phyloP scores from a whole-genome alignment of 1,284 basidiomycete genomes.

The Somion occarium region DNA sequence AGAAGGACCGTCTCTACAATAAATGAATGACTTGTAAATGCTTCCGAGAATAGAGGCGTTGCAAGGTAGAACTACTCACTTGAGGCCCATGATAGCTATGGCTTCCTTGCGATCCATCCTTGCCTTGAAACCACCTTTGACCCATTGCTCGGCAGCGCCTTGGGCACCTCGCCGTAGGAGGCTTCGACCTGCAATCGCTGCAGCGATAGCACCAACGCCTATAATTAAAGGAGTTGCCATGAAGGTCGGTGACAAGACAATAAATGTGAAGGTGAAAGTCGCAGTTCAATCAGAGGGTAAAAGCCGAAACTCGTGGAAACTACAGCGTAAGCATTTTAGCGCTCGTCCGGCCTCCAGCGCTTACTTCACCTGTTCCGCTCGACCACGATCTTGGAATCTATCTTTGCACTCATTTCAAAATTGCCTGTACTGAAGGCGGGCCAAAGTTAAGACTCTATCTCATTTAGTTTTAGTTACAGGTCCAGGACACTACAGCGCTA shows the following conservation, averaged over 20 bases:
- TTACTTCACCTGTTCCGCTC: too few species aligned
- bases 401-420: too few species aligned
- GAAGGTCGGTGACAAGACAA: conserved; percentile 4
- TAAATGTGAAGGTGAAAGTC: conserved; percentile 5
- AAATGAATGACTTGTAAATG: background rate
- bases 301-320: too few species aligned
- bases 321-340: background rate
- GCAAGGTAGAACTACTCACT: conserved; percentile 49
- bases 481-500: too few species aligned
- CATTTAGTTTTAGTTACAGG: too few species aligned
- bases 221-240: conserved; percentile 77
- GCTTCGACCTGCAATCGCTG: conserved; percentile 74
- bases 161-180: conserved; percentile 60
- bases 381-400: too few species aligned
- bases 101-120: conserved; percentile 98
- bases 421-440: too few species aligned
- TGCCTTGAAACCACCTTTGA: conserved; percentile 89
- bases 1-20: conserved; percentile 65
- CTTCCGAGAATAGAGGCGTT: conserved; percentile 4
- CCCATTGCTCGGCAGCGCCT: conserved; percentile 79
- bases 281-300: too few species aligned
- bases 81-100: conserved; percentile 86
- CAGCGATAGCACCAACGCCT: conserved; percentile 77
- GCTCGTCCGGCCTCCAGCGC: too few species aligned
- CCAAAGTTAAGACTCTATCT: too few species aligned